Conservation (phyloP, 441 rosid genomes). For the Geranium incanum region DNA sequence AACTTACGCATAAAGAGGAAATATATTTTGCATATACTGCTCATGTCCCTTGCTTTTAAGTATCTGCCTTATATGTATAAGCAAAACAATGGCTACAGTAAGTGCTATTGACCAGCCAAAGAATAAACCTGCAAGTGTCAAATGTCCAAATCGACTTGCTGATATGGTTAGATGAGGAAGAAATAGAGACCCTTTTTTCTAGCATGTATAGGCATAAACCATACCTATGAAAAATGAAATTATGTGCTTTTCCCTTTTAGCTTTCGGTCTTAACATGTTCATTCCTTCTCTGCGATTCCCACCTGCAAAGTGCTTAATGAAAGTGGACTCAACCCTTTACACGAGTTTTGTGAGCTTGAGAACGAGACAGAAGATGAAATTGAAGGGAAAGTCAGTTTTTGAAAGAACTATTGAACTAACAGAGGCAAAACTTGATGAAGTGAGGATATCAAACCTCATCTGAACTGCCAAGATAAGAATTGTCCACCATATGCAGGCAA, state of each 20-base stretch:
- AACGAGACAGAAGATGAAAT: neutral
- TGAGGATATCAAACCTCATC: conserved; percentile 40
- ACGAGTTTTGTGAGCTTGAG: conserved; percentile 49
- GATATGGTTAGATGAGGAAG: neutral
- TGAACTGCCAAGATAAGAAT: conserved; percentile 54
- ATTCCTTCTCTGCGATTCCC: conserved; percentile 71
- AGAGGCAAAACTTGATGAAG: neutral
- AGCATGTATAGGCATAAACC: neutral
- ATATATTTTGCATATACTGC: conserved; percentile 65
- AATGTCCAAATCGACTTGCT: neutral
- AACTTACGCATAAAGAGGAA: conserved; percentile 68
- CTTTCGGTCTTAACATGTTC: conserved; percentile 46
- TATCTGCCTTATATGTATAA: conserved; percentile 49
- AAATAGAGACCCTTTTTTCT: neutral
- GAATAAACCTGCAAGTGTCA: conserved; percentile 43
- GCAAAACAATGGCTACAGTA: conserved; percentile 34
- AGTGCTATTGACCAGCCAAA: conserved; percentile 65
- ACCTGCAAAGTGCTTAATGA: conserved; percentile 58
- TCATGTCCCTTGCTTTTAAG: conserved; percentile 35
- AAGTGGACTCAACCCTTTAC: conserved; percentile 50
- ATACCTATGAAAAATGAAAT: conserved; percentile 51
- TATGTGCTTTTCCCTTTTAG: conserved; percentile 56
- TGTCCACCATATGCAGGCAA: conserved; percentile 59
- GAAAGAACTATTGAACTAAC: neutral
- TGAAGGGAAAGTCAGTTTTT: conserved; percentile 7